Evolutionary conservation across 441 rosid genomes (phyloP).

Genomic region (Rhodomyrtus psidioides): DNA sequence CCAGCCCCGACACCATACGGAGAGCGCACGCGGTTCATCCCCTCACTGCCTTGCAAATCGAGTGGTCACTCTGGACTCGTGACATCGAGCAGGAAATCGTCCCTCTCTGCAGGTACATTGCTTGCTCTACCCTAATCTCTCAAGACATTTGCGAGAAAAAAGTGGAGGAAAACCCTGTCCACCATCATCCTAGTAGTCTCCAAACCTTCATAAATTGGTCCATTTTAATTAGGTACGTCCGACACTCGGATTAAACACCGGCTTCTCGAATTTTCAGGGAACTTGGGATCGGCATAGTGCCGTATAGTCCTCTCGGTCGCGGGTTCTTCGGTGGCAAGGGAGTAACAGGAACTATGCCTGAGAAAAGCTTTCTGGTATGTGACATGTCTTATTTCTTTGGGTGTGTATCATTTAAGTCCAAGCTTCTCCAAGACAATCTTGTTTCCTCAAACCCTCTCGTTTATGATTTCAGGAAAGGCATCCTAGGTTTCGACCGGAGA

Average conservation of each 20-base stretch:
- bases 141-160: neutral
- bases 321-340: slow-evolving; percentile 8
- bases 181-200: neutral
- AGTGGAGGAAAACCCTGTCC: neutral
- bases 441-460: neutral
- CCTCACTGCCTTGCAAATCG: slow-evolving; percentile 4
- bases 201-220: neutral
- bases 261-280: neutral
- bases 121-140: neutral
- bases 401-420: neutral
- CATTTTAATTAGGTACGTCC: neutral
- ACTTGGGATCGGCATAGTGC: slow-evolving; percentile 5
- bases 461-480: neutral
- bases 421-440: neutral
- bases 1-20: neutral
- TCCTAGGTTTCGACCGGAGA: neutral
- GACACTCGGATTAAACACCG: neutral
- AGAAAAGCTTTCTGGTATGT: neutral
- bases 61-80: slow-evolving; percentile 2
- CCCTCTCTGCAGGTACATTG: neutral
- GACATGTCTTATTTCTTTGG: neutral
- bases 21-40: slow-evolving; percentile 3
- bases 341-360: neutral
- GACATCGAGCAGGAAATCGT: slow-evolving; percentile 1
- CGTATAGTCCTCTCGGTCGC: neutral